Percentiles rank a stretch among this genome's conserved stretches.
phyloP scores from a whole-genome alignment of 352 stramenopile species.

The Thalassiosira hispida region DNA sequence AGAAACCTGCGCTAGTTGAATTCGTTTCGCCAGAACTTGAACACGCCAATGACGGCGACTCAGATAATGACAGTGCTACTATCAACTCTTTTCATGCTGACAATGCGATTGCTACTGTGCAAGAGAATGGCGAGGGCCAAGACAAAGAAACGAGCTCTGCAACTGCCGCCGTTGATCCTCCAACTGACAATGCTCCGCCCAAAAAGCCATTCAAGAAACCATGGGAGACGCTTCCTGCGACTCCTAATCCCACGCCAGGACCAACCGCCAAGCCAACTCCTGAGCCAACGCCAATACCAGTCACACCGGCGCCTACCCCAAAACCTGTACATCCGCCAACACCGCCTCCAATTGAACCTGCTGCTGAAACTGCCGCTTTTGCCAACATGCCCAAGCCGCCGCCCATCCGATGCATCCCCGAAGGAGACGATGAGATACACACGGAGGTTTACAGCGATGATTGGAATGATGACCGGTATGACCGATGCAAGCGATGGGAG shows the following conservation, averaged over 20 bases:
- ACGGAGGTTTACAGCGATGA: conserved; percentile 29
- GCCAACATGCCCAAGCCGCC: conserved; percentile 4
- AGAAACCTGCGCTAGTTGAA: neutral
- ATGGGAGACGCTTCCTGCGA: too few relatives aligned
- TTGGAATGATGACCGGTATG: conserved; percentile 34
- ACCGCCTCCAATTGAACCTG: conserved; percentile 2
- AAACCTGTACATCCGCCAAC: neutral
- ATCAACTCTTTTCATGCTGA: too few relatives aligned
- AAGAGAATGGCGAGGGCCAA: neutral
- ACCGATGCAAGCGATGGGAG: conserved; percentile 40
- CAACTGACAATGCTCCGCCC: neutral
- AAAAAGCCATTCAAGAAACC: too few relatives aligned
- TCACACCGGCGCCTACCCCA: too few relatives aligned
- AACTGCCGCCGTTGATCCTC: neutral
- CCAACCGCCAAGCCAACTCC: too few relatives aligned
- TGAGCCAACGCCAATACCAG: conserved; percentile 1
- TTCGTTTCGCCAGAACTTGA: conserved; percentile 3
- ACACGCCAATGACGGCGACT: neutral
- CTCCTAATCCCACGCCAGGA: neutral
- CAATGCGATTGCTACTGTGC: too few relatives aligned
- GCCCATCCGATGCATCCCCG: conserved; percentile 32
- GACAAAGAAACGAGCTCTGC: neutral
- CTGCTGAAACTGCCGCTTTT: neutral
- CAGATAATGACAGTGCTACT: too few relatives aligned
- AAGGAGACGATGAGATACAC: conserved; percentile 28